A percentile compares a stretch with the other conserved stretches of the same genome.
Conservation (phyloP, 805 yeast genomes). For the Komagataella ulmi region DNA sequence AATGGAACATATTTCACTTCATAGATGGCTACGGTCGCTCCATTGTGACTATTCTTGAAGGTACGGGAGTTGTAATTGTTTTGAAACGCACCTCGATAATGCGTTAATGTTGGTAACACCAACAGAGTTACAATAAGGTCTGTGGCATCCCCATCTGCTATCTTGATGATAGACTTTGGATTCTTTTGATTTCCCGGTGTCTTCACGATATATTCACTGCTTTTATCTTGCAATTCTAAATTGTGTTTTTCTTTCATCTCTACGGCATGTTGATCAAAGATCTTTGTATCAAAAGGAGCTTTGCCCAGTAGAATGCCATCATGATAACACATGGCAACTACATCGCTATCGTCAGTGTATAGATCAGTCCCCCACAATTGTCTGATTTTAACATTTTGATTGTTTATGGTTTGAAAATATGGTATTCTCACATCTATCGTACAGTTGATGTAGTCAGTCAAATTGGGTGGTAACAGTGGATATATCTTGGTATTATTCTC, state of each 20-base stretch:
- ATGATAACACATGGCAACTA: slow-evolving; percentile 63
- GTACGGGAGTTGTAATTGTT: slow-evolving; percentile 63
- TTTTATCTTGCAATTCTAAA: slow-evolving; percentile 6
- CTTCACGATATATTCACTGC: slow-evolving; percentile 7
- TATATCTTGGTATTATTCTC: slow-evolving; percentile 16
- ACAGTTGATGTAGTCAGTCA: slow-evolving; percentile 27
- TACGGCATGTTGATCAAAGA: slow-evolving; percentile 12
- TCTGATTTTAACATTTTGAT: slow-evolving; percentile 31
- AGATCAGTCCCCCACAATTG: slow-evolving; percentile 86
- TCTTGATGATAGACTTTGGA: slow-evolving; percentile 15
- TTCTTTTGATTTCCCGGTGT: slow-evolving; percentile 29
- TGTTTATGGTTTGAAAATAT: slow-evolving; percentile 22
- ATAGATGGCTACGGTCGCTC: slow-evolving; percentile 57
- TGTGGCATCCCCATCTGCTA: slow-evolving; percentile 13
- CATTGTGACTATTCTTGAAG: slow-evolving; percentile 68
- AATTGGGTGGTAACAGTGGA: slow-evolving; percentile 15
- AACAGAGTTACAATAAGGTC: slow-evolving; percentile 47
- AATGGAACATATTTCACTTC: slow-evolving; percentile 26
- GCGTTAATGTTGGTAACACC: slow-evolving; percentile 55
- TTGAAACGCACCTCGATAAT: slow-evolving; percentile 51
- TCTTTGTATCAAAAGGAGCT: slow-evolving; percentile 21
- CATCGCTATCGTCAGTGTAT: slow-evolving; percentile 89
- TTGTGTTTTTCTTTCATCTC: slow-evolving; percentile 16
- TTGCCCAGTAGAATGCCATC: slow-evolving; percentile 44
- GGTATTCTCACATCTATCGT: slow-evolving; percentile 47